Conservation (phyloP, 352 stramenopile genomes). For the Elongisporangium anandrum region DNA sequence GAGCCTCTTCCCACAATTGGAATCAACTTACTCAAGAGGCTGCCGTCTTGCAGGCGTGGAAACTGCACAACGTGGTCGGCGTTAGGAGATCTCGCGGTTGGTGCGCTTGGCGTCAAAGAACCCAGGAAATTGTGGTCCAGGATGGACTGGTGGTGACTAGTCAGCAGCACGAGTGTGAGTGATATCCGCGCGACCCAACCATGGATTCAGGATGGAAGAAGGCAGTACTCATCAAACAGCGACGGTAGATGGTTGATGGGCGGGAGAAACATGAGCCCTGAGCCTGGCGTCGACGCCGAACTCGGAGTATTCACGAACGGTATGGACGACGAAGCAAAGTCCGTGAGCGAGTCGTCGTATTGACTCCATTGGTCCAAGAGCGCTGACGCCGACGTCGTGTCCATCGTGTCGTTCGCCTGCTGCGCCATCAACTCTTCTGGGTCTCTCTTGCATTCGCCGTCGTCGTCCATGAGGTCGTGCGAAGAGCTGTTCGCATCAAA, state of each 20-base stretch:
- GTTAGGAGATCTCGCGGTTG: neutral
- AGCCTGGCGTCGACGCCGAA: slow-evolving; percentile 4
- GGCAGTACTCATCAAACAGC: slow-evolving; percentile 26
- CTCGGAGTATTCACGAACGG: slow-evolving; percentile 3
- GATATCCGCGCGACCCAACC: neutral
- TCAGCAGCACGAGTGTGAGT: neutral
- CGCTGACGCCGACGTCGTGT: slow-evolving; percentile 10
- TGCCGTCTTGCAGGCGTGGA: slow-evolving; percentile 21
- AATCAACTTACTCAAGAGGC: slow-evolving; percentile 29
- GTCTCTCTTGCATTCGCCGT: slow-evolving; percentile 10
- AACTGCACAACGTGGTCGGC: slow-evolving; percentile 26
- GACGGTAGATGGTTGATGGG: slow-evolving; percentile 11
- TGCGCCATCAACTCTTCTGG: neutral
- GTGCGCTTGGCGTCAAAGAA: too few species aligned
- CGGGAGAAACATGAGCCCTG: slow-evolving; percentile 12
- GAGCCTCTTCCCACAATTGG: neutral
- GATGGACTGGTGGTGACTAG: slow-evolving; percentile 9
- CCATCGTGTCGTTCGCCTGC: neutral
- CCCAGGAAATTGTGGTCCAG: slow-evolving; percentile 2
- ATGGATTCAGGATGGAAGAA: neutral
- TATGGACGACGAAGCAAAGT: slow-evolving; percentile 16
- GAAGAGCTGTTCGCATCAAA: slow-evolving; percentile 20
- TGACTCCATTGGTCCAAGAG: slow-evolving; percentile 28
- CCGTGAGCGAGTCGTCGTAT: slow-evolving; percentile 25
- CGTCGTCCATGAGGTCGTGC: slow-evolving; percentile 22